phyloP scores from a whole-genome alignment of 1,284 basidiomycete genomes.

The Schizopora paradoxa region DNA sequence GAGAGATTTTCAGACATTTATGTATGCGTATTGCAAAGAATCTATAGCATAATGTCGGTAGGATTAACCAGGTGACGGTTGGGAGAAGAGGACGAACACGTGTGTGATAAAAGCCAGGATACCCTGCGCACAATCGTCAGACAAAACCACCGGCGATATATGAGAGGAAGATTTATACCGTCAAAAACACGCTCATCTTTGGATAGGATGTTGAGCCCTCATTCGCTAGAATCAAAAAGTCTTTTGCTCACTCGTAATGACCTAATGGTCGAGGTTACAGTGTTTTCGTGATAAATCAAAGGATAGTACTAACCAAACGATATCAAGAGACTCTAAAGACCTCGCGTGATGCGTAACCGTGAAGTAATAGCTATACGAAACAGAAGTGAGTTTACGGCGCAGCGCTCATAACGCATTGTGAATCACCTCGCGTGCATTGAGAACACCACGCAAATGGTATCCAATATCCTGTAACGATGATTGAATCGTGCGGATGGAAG shows the following conservation, averaged over 20 bases:
- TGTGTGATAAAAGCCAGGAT: constrained; percentile 1
- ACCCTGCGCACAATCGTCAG: neutral
- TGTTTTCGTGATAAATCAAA: neutral
- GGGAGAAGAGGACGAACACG: neutral
- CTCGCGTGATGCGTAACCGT: neutral
- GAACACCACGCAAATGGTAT: constrained; percentile 1
- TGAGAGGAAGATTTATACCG: neutral
- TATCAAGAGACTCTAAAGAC: neutral
- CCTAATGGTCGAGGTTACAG: neutral
- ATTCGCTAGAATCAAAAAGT: neutral
- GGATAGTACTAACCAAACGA: constrained; percentile 1
- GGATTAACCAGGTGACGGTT: neutral
- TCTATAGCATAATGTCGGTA: neutral
- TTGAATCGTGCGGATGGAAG: neutral
- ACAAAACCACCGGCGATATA: neutral
- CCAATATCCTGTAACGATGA: constrained; percentile 1
- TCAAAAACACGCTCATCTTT: constrained; percentile 3
- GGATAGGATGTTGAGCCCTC: neutral
- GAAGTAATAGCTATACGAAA: constrained; percentile 1
- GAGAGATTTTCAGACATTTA: neutral
- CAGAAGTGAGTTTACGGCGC: no score
- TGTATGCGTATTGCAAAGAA: neutral
- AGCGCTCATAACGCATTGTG: neutral
- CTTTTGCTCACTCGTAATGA: neutral
- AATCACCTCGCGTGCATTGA: constrained; percentile 2